Evolutionary conservation across 1,139 yeast species (phyloP).

Genomic region (Spencermartinsiella ligniputridi): DNA sequence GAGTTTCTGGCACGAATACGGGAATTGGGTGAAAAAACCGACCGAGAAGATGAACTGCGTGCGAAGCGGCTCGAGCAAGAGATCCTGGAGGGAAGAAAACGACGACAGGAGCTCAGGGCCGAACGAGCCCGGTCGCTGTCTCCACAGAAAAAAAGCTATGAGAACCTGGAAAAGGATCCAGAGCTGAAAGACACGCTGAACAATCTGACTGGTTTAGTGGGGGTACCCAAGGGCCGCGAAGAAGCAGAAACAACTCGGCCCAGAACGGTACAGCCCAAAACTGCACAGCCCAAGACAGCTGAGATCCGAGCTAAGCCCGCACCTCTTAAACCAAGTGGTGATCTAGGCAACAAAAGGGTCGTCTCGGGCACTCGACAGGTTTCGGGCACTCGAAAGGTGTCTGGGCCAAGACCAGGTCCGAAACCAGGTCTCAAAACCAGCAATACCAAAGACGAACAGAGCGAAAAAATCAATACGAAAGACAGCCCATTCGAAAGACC

Average conservation of each 20-base stretch:
- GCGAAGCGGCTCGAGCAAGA: constrained; percentile 34
- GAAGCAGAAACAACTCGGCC: neutral
- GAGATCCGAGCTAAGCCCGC: neutral
- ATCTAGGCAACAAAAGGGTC: neutral
- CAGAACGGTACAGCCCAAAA: too few species aligned
- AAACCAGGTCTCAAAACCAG: neutral
- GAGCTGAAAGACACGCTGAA: neutral
- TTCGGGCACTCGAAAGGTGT: neutral
- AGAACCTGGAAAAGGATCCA: constrained; percentile 1
- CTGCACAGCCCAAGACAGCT: neutral
- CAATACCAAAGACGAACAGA: neutral
- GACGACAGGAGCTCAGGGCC: constrained; percentile 31
- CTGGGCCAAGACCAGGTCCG: neutral
- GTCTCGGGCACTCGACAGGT: neutral
- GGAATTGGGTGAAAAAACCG: constrained; percentile 34
- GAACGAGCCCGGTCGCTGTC: constrained; percentile 28
- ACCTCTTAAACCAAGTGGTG: too few species aligned
- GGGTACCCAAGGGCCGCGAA: neutral
- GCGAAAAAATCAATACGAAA: neutral
- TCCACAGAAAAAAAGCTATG: constrained; percentile 19
- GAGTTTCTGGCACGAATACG: constrained; percentile 35
- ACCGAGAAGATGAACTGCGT: constrained; percentile 35
- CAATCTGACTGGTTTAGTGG: neutral
- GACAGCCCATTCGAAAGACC: neutral
- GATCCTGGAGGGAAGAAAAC: constrained; percentile 30